A percentile compares a stretch with the other conserved stretches of the same genome.
phyloP scores from a whole-genome alignment of 2,329 filamentous ascomycete species.

The Berkeleyomyces basicola region DNA sequence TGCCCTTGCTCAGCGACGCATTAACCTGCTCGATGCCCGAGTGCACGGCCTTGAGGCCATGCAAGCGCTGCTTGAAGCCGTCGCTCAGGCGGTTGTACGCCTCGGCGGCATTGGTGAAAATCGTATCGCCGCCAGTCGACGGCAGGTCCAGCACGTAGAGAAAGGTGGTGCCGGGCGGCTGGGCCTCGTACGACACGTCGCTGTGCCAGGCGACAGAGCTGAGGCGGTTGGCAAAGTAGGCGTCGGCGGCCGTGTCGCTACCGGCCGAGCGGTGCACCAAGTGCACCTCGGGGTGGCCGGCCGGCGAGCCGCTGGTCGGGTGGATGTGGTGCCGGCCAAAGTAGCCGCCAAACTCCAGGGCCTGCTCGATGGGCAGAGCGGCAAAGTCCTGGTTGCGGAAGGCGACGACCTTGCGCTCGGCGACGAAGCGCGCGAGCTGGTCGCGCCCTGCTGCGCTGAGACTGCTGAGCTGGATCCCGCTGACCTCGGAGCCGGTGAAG shows the following conservation, averaged over 20 bases:
- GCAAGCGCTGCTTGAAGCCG: constrained; percentile 60
- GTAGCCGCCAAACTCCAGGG: constrained; percentile 53
- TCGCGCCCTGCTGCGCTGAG: constrained; percentile 55
- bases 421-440: constrained; percentile 58
- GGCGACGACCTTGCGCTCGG: constrained; percentile 61
- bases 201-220: constrained; percentile 81
- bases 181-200: constrained; percentile 73
- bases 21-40: constrained; percentile 69
- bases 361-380: constrained; percentile 51
- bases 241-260: constrained; percentile 30
- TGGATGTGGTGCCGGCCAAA: constrained; percentile 74
- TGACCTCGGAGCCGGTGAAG: constrained; percentile 56
- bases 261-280: constrained; percentile 55
- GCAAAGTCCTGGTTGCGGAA: constrained; percentile 63
- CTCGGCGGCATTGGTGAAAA: constrained; percentile 64
- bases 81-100: constrained; percentile 71
- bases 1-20: constrained; percentile 46
- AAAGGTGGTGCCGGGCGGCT: constrained; percentile 82
- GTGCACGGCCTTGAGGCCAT: constrained; percentile 66
- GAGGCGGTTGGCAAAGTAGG: constrained; percentile 45
- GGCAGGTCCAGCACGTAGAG: constrained; percentile 76
- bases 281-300: constrained; percentile 58
- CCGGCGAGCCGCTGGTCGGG: constrained; percentile 58
- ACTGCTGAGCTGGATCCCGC: constrained; percentile 53
- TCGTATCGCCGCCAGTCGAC: constrained; percentile 63